Evolutionary conservation across 1,284 basidiomycete species (phyloP).

Genomic region (Acaromyces ingoldii): DNA sequence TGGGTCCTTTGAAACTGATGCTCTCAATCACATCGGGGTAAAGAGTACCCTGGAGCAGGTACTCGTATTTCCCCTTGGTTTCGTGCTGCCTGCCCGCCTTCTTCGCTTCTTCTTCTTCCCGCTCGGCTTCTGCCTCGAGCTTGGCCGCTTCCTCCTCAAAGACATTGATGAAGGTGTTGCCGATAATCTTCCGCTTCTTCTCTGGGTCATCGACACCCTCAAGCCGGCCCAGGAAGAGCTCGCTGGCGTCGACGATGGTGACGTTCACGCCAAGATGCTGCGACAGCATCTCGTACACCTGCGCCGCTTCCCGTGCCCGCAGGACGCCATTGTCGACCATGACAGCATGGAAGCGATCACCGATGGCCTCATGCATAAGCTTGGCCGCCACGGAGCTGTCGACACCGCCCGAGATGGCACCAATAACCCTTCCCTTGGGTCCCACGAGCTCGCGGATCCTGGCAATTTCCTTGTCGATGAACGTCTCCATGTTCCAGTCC

Average conservation of each 20-base stretch:
- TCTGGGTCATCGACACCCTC: slow-evolving; percentile 92
- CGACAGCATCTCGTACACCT: slow-evolving; percentile 94
- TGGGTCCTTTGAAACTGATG: slow-evolving; percentile 98
- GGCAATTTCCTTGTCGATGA: slow-evolving; percentile 93
- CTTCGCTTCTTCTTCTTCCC: slow-evolving; percentile 64
- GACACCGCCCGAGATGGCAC: slow-evolving; percentile 94
- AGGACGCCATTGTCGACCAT: slow-evolving; percentile 99
- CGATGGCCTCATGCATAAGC: slow-evolving; percentile 99
- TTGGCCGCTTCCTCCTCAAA: slow-evolving; percentile 90
- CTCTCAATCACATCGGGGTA: slow-evolving; percentile 99
- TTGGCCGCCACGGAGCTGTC: slow-evolving; percentile 98
- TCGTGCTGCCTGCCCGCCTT: slow-evolving; percentile 34
- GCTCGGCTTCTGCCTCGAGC: slow-evolving; percentile 77
- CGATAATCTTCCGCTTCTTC: slow-evolving; percentile 95
- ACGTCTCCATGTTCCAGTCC: slow-evolving; percentile 98
- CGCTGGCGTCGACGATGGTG: slow-evolving; percentile 90
- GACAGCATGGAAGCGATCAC: slow-evolving; percentile 92
- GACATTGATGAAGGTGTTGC: slow-evolving; percentile 97
- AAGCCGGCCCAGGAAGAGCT: slow-evolving; percentile 83
- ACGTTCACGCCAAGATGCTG: slow-evolving; percentile 92
- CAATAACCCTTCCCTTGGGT: slow-evolving; percentile 88
- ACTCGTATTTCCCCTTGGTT: slow-evolving; percentile 76
- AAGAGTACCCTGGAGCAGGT: slow-evolving; percentile 94
- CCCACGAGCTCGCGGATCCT: slow-evolving; percentile 95
- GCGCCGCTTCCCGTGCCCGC: slow-evolving; percentile 80